A percentile compares a stretch with the other conserved stretches of the same genome.
Evolutionary conservation across 352 stramenopile species (phyloP).

Genomic region (Phytophthora ramorum): DNA sequence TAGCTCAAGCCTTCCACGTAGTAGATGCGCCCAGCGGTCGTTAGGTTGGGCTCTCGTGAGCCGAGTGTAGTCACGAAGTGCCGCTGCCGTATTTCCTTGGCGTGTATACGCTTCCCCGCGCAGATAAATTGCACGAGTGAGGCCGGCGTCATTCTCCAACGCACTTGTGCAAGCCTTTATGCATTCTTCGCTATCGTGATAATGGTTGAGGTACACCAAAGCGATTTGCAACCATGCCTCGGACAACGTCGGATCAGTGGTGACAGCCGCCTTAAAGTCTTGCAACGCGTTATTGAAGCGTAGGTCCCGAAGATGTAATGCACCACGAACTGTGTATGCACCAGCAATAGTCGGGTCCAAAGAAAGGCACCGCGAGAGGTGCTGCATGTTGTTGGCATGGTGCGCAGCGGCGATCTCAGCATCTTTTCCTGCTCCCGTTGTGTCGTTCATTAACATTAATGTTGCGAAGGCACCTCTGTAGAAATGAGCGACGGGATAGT

Average conservation of each 20-base stretch:
- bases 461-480: conserved; percentile 76
- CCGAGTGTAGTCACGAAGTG: conserved; percentile 68
- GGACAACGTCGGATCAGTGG: conserved; percentile 76
- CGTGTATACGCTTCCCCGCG: conserved; percentile 70
- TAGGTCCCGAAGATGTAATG: conserved; percentile 70
- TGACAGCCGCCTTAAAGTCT: conserved; percentile 81
- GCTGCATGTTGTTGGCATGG: conserved; percentile 54
- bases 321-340: conserved; percentile 75
- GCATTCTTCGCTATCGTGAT: conserved; percentile 75
- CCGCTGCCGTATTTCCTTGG: conserved; percentile 60
- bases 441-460: conserved; percentile 39
- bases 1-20: conserved; percentile 65
- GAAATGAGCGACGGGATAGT: conserved; percentile 82
- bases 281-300: conserved; percentile 81
- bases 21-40: conserved; percentile 67
- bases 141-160: conserved; percentile 66
- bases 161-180: conserved; percentile 71
- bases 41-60: conserved; percentile 66
- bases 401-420: conserved; percentile 31
- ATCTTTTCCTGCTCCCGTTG: conserved; percentile 19
- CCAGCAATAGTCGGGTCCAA: conserved; percentile 79
- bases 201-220: conserved; percentile 83
- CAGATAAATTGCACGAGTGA: conserved; percentile 70
- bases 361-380: conserved; percentile 69
- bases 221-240: conserved; percentile 85